Conservation (phyloP, 1,139 yeast species). For the Entelexis sorbosivorans region DNA sequence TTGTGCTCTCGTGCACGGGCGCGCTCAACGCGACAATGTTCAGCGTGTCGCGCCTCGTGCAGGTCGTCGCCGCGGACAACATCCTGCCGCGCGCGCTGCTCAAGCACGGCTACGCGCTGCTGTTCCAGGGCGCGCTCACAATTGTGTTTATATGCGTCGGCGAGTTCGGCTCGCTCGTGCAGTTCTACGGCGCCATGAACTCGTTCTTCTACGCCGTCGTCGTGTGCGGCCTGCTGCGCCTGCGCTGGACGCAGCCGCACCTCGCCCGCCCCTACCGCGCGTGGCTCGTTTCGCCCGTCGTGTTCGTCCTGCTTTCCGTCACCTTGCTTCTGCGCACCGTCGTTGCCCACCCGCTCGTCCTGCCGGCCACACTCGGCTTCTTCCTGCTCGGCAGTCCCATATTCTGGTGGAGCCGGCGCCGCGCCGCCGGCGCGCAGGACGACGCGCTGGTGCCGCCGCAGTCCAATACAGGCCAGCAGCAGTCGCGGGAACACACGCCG, state of each 20-base stretch:
- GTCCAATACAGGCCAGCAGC: no score
- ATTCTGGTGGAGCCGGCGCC: not conserved
- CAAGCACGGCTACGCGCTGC: slow-evolving; percentile 25
- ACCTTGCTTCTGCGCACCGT: slow-evolving; percentile 32
- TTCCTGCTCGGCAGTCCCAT: slow-evolving; percentile 19
- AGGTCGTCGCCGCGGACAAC: slow-evolving; percentile 31
- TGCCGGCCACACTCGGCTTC: slow-evolving; percentile 28
- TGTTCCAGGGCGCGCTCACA: slow-evolving; percentile 30
- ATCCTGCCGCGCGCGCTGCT: slow-evolving; percentile 31
- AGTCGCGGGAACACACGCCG: no score
- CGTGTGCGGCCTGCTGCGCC: slow-evolving; percentile 33
- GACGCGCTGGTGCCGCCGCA: no score
- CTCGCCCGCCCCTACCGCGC: slow-evolving; percentile 34
- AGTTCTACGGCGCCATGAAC: slow-evolving; percentile 36
- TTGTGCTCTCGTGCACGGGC: slow-evolving; percentile 35
- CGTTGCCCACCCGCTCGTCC: slow-evolving; percentile 30
- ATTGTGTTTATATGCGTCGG: slow-evolving; percentile 30
- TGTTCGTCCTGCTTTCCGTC: slow-evolving; percentile 33
- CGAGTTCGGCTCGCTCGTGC: slow-evolving; percentile 31
- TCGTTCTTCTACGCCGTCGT: slow-evolving; percentile 34
- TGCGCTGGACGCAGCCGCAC: slow-evolving; percentile 31
- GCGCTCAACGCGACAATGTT: slow-evolving; percentile 35
- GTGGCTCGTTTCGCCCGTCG: slow-evolving; percentile 32
- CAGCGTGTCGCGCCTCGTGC: slow-evolving; percentile 33
- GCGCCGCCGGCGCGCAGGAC: not conserved